Base-by-base conservation (phyloP, 805 yeast species). In the Metschnikowia orientalis region DNA sequence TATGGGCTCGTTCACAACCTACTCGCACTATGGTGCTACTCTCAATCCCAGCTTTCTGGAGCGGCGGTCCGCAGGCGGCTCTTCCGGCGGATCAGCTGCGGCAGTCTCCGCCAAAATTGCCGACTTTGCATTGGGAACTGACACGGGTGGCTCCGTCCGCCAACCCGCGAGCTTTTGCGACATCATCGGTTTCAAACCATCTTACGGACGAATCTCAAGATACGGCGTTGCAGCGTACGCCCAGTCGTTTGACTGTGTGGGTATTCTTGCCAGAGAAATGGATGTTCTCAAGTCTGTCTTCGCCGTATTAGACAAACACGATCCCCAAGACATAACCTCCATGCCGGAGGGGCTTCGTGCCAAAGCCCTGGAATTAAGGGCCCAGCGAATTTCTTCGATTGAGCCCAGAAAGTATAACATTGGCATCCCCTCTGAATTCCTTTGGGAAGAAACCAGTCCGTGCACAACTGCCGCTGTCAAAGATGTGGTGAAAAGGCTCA, bases 141-240 rank as follows among this genome's bases (percentile, higher is more conserved):
- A 92, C 50, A 92, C 99, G 0, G 99, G 99, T 4, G 99, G 99
- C 0, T 87, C 97, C 0, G 86, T 92, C 0, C 69, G 99, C 40
- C 63, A 86, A 13, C 99, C 99, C 0, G 94, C 95, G 1, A 80
- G 95, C 12, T 87, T 81, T 54, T 80, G 90, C 45, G 85, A 89
- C 2, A 70, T 82, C 0, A 61, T 76, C 18, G 98, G 98, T 1
- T 87, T 87, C 62, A 92, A 92, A 56, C 98, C 98, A 1, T 71
- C 92, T 0, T 92, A 92, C 55, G 98, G 98, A 0, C 68, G 95
- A 23, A 63, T 92, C 2, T 88, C 97, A 0, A 65, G 99, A 36
- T 80, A 86, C 79, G 99, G 98, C 2, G 86, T 92, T 6, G 63
- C 89, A 3, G 79, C 96, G 0, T 90, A 89, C 59, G 96, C 97